These are phyloP conservation scores for Austroboletus eburneus DNA, from an alignment of 768 basidiomycete species.

Conservation along the genomic window DNA sequence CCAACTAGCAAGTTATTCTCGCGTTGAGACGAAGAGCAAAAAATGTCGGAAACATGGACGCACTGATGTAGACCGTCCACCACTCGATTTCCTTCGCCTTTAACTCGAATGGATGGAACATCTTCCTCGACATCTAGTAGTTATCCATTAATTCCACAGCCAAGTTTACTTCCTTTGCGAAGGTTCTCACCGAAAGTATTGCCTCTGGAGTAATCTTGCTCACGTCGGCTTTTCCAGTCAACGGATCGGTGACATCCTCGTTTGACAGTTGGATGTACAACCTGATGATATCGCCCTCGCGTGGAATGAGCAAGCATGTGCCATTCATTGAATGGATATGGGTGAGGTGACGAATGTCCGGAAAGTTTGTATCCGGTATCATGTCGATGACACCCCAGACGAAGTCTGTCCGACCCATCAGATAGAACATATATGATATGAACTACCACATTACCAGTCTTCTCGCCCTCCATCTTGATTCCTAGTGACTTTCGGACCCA, in stretches of 20 bases:
- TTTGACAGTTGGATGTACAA: constrained; percentile 67
- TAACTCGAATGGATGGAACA: constrained; percentile 23
- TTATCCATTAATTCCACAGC: neutral
- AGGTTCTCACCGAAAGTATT: neutral
- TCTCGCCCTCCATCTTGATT: constrained; percentile 42
- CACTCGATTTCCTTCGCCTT: constrained; percentile 48
- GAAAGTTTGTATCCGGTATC: constrained; percentile 65
- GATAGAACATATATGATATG: neutral
- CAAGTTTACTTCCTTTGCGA: neutral
- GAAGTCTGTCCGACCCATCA: constrained; percentile 41
- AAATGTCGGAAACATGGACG: neutral
- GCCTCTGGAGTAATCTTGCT: neutral
- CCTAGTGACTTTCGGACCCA: constrained; percentile 43
- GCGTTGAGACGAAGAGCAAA: neutral
- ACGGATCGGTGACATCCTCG: constrained; percentile 39
- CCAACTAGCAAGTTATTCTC: constrained; percentile 43
- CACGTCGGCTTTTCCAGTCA: constrained; percentile 10
- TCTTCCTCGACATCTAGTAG: neutral
- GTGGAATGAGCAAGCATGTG: constrained; percentile 63
- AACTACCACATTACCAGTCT: constrained; percentile 28
- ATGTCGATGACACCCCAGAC: constrained; percentile 80
- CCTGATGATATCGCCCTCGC: constrained; percentile 60
- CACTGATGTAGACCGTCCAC: constrained; percentile 64
- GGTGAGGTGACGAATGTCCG: constrained; percentile 60
- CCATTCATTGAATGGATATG: constrained; percentile 63